Evolutionary conservation across 2,329 filamentous ascomycete genomes (phyloP), one percentile per base, ranked within the genome.

Genomic region (Aaosphaeria arxii): DNA sequence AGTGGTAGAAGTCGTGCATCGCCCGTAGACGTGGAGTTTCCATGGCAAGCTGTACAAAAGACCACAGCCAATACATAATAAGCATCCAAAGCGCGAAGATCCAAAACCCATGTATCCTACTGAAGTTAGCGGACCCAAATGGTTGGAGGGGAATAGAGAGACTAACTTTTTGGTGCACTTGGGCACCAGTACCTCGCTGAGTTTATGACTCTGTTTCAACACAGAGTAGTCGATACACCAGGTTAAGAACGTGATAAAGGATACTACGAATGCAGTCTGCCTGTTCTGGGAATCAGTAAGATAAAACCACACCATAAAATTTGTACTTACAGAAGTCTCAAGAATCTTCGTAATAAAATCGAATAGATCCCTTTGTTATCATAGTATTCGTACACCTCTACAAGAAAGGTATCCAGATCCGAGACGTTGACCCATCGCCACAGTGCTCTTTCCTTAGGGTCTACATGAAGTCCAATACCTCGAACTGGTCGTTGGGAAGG

Each of bases 391-490:
- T 96, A 96, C 4, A 95, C 89, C 53, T 87, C 87, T 47, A 83
- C 81, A 63, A 96, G 84, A 66, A 96, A 96, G 59, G 84, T 86
- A 70, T 96, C 91, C 45, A 96, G 76, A 63, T 95, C 94, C 35
- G 88, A 84, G 48, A 94, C 89, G 62, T 96, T 96, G 46, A 89
- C 89, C 88, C 91, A 96, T 71, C 89, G 82, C 86, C 90, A 96
- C 75, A 95, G 83, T 4, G 91, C 91, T 68, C 86, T 87, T 63
- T 92, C 87, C 68, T 84, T 84, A 1, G 84, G 81, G 59, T 83
- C 80, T 30, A 77, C 56, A 9, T 60, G 59, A 28, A 66, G 63
- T 3, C 33, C 33, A n/a, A 9, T n/a, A 35, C 62, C 59, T 4
- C 30, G 24, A 30, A 60, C 59, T 2, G 57, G 50, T 42, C 63